A percentile compares a stretch with the other conserved stretches of the same genome.
Evolutionary conservation across 768 basidiomycete species (phyloP).

Genomic region (Thelephora aurantiotincta): DNA sequence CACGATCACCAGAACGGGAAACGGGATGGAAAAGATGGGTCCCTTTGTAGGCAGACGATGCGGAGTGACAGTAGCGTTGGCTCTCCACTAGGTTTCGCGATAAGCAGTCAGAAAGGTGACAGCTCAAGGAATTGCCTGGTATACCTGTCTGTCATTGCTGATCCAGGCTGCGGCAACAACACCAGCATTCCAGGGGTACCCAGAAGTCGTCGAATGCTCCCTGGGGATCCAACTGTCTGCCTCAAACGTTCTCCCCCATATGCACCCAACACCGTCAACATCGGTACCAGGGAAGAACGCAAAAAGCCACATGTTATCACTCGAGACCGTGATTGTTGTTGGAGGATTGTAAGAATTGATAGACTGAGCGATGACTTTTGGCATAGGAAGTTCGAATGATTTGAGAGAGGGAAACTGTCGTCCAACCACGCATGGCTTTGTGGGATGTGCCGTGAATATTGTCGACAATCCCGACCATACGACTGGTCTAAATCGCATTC

Average conservation of each 20-base stretch:
- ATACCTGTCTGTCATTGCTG: constrained; percentile 43
- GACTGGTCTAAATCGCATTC: constrained; percentile 33
- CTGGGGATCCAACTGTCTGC: constrained; percentile 48
- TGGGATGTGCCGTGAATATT: constrained; percentile 55
- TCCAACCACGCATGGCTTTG: constrained; percentile 42
- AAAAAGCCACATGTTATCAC: constrained; percentile 51
- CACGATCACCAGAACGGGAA: constrained; percentile 45
- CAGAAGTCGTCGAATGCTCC: constrained; percentile 36
- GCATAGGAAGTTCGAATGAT: constrained; percentile 45
- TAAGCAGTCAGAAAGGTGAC: background rate
- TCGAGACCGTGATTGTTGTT: constrained; percentile 43
- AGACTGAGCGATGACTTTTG: constrained; percentile 30
- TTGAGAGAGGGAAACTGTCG: constrained; percentile 59
- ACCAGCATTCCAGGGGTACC: constrained; percentile 28
- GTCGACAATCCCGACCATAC: constrained; percentile 59
- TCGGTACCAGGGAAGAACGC: constrained; percentile 57
- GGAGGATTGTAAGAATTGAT: constrained; percentile 44
- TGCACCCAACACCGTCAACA: constrained; percentile 42
- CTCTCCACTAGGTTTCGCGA: constrained; percentile 34
- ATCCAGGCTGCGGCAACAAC: constrained; percentile 54
- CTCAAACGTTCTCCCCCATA: constrained; percentile 48
- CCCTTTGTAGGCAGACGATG: constrained; percentile 46
- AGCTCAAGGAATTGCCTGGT: constrained; percentile 5
- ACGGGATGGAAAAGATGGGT: constrained; percentile 36
- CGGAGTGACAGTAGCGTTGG: constrained; percentile 28